These are phyloP conservation scores for Cutaneotrichosporon curvatum DNA, from an alignment of 1,284 basidiomycete species.

Conservation along the genomic window DNA sequence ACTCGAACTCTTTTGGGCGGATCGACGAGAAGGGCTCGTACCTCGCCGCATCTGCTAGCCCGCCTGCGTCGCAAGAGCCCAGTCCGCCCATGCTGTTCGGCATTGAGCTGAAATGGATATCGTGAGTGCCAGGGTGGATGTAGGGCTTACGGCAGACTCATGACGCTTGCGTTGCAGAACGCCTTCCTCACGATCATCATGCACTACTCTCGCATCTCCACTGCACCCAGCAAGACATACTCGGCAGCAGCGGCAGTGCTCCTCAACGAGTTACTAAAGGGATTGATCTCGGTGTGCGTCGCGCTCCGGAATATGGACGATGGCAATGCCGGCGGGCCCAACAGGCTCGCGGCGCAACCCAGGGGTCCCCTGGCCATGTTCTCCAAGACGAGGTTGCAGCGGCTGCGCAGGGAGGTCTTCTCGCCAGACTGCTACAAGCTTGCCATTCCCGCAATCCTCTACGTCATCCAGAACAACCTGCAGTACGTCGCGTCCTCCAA, in stretches of 20 bases:
- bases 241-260: conserved; percentile 87
- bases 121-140: conserved; percentile 30
- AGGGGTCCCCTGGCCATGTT: conserved; percentile 20
- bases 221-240: conserved; percentile 64
- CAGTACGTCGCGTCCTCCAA: conserved; percentile 92
- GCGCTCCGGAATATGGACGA: conserved; percentile 51
- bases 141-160: conserved; percentile 53
- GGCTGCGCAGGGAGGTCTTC: conserved; percentile 49
- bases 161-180: conserved; percentile 90
- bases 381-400: conserved; percentile 23
- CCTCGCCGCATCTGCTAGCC: conserved; percentile 6
- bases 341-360: conserved; percentile 15
- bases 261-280: conserved; percentile 87
- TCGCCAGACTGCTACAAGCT: conserved; percentile 92
- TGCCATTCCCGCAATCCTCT: conserved; percentile 90
- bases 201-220: conserved; percentile 85
- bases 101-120: conserved; percentile 44
- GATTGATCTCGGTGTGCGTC: conserved; percentile 69
- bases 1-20: background rate
- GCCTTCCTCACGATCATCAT: conserved; percentile 81
- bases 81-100: conserved; percentile 32
- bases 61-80: conserved; percentile 7
- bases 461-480: conserved; percentile 92
- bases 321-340: conserved; percentile 3
- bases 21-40: conserved; percentile 15